Base-by-base conservation (phyloP, 2,329 filamentous ascomycete genomes). In the Claviceps quebecensis region DNA sequence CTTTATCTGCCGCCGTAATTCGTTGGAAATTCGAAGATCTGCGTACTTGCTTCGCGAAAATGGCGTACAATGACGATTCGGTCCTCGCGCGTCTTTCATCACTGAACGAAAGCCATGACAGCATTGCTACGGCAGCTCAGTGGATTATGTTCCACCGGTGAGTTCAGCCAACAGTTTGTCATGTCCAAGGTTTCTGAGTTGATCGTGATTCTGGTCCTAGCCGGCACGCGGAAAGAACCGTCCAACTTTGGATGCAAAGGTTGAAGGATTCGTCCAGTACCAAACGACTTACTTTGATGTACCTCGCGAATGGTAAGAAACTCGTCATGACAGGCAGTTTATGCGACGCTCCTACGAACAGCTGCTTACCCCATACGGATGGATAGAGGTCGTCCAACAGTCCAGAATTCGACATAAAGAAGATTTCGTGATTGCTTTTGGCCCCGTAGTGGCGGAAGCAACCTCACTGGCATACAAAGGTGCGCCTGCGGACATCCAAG, bases 141-240 rank as follows among this genome's bases (percentile, higher is more conserved):
- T 98, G 94, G 94, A 93, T 98, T 55, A 94, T 98, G 85, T 98
- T 98, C 67, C 91, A 98, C 71, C 85, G 89, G 89, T 95, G 81
- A 47, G 51, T 38, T 13, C 3, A 26, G 14, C 36, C 39, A 17
- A 22, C 39, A 16, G 29, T 40, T 14, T 37, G 41, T 54, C 23
- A 17, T 43, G 3, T 56, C 48, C 55, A n/a, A 48, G 14, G 5
- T 3, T 26, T 45, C 26, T 45, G 22, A 4, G 16, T 44, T 37
- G 40, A 37, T 40, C 16, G 5, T 48, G n/a, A 7, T n/a, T 40
- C 37, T 19, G 22, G 39, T 43, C 36, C 19, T 36, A 96, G 91
- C 67, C 83, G 93, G 66, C 87, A 96, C 69, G 91, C 94, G 50
- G 87, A 95, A 59, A 83, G 87, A 55, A 96, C 91, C 19, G 90